Percentiles rank a stretch among this genome's conserved stretches.
Conservation (phyloP, 208 protist species). For the Leishmania guyanensis region DNA sequence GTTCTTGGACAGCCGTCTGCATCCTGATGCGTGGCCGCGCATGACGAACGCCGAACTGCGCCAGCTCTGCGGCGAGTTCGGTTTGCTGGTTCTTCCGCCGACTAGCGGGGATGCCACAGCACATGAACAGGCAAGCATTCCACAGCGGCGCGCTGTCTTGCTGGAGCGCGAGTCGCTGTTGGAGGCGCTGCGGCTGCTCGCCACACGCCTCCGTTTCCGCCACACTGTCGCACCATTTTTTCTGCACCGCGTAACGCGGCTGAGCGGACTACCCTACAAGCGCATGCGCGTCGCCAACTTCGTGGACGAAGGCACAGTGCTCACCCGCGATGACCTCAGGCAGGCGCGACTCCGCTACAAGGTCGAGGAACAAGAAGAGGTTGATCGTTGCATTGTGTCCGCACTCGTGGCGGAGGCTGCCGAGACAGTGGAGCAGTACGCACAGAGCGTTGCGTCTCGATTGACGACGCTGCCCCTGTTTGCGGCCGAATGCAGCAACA, state of each 20-base stretch:
- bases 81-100: constrained; percentile 10
- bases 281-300: constrained; percentile 45
- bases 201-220: constrained; percentile 57
- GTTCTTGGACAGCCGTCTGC: not conserved
- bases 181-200: constrained; percentile 46
- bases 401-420: constrained; percentile 56
- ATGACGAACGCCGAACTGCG: constrained; percentile 33
- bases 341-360: constrained; percentile 44
- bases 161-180: constrained; percentile 47
- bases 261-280: constrained; percentile 75
- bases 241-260: constrained; percentile 63
- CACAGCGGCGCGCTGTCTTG: not conserved
- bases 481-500: not conserved
- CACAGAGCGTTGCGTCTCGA: constrained; percentile 4
- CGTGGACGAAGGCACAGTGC: constrained; percentile 28
- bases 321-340: constrained; percentile 48
- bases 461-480: not conserved
- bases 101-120: not conserved
- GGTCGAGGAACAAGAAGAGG: constrained; percentile 50
- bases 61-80: constrained; percentile 15
- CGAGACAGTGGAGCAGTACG: constrained; percentile 44
- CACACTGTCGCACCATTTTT: constrained; percentile 51
- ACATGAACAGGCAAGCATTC: not conserved
- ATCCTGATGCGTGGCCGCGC: constrained; percentile 11
- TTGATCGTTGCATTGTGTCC: constrained; percentile 60